Percentiles rank a stretch among this genome's conserved stretches.
These are phyloP conservation scores for Plasmodium gaboni DNA, from an alignment of 169 alveolate species.

Conservation along the genomic window DNA sequence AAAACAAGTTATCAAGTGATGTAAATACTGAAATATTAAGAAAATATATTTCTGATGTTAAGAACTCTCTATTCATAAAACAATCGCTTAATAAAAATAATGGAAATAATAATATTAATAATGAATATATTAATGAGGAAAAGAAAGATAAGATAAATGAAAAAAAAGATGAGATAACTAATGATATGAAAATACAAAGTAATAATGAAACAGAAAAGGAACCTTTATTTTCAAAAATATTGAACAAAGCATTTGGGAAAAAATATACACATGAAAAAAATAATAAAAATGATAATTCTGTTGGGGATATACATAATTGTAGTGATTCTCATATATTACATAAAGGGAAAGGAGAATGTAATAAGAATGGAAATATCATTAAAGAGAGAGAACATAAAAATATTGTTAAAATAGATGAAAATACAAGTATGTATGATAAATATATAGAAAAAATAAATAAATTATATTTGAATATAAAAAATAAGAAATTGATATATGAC, in stretches of 20 bases:
- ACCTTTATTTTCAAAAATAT: too few relatives aligned
- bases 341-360: neutral
- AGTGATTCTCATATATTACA: neutral
- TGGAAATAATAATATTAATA: neutral
- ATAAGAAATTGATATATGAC: constrained; percentile 31
- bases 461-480: constrained; percentile 58
- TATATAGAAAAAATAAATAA: constrained; percentile 65
- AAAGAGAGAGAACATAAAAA: constrained; percentile 1
- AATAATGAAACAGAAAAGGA: neutral
- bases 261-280: neutral
- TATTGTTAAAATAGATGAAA: constrained; percentile 9
- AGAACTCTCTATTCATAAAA: neutral
- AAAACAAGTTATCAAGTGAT: constrained; percentile 2
- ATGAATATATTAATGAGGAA: constrained; percentile 3
- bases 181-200: neutral
- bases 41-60: neutral
- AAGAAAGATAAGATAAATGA: constrained; percentile 2
- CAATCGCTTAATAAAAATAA: neutral
- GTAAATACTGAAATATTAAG: neutral
- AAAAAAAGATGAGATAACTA: neutral
- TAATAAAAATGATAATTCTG: constrained; percentile 1
- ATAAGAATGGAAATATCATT: neutral
- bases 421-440: constrained; percentile 40
- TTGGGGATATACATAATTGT: neutral
- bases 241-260: neutral